Evolutionary conservation across 2,329 filamentous ascomycete species (phyloP).

Genomic region (Fusarium redolens): DNA sequence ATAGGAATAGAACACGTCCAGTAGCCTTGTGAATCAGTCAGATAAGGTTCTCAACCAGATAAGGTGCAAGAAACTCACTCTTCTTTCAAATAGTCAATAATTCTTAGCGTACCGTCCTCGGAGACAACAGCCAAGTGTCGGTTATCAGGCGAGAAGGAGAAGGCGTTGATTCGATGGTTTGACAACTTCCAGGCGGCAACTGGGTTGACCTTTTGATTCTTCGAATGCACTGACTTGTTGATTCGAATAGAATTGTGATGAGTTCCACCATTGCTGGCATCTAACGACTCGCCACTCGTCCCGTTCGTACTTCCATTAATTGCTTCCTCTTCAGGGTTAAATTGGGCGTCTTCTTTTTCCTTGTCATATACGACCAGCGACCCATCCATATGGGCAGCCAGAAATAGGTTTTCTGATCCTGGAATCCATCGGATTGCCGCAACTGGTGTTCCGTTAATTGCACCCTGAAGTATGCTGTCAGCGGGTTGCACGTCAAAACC

Average conservation of each 20-base stretch:
- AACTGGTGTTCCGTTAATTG: conserved; percentile 87
- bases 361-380: conserved; percentile 95
- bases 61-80: conserved; percentile 65
- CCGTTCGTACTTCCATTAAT: conserved; percentile 58
- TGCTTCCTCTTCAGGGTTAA: conserved; percentile 74
- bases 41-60: not conserved
- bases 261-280: conserved; percentile 48
- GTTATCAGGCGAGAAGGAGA: conserved; percentile 91
- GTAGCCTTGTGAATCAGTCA: conserved; percentile 65
- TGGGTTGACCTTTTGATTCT: conserved; percentile 92
- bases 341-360: conserved; percentile 89
- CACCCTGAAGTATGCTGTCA: conserved; percentile 65
- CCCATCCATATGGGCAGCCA: conserved; percentile 93
- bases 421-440: conserved; percentile 94
- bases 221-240: conserved; percentile 91
- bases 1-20: conserved; percentile 89
- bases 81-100: conserved; percentile 93
- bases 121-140: conserved; percentile 89
- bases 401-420: conserved; percentile 90
- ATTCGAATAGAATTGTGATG: conserved; percentile 71
- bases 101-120: conserved; percentile 88
- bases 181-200: conserved; percentile 93
- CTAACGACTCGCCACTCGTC: conserved; percentile 57
- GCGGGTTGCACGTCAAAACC: not conserved
- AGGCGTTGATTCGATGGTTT: conserved; percentile 89